Percentiles rank a stretch among this genome's conserved stretches.
Evolutionary conservation across 1,139 yeast genomes (phyloP).

Genomic region (Hansenula lynferdii): DNA sequence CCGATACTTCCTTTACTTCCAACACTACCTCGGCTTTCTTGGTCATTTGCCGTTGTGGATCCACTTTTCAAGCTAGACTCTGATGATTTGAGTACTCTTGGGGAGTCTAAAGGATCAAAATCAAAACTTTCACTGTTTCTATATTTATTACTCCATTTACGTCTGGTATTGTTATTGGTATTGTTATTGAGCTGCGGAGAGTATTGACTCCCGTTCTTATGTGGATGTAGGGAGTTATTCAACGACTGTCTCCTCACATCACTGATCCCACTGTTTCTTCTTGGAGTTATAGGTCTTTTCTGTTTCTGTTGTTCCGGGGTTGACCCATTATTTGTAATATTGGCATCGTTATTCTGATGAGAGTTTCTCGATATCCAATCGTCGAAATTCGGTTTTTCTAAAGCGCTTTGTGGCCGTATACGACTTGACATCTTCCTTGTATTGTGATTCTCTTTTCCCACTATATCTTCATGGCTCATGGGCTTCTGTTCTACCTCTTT

Average conservation of each 20-base stretch:
- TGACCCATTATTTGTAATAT: too few species aligned
- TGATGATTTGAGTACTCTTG: conserved; percentile 1
- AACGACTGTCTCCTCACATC: not conserved
- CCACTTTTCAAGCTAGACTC: conserved; percentile 1
- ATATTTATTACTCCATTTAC: conserved; percentile 1
- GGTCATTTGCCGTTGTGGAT: not conserved
- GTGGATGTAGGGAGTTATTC: not conserved
- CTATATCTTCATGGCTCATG: too few species aligned
- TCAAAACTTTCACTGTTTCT: conserved; percentile 14
- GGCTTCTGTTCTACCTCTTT: too few species aligned
- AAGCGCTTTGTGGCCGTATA: too few species aligned
- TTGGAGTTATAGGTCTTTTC: too few species aligned
- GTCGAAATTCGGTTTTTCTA: not conserved
- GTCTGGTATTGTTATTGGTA: not conserved
- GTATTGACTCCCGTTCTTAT: not conserved
- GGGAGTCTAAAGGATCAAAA: conserved; percentile 16
- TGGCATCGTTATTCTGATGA: not conserved
- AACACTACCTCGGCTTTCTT: not conserved
- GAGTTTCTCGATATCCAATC: not conserved
- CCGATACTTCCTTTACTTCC: too few species aligned
- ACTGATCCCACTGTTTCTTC: too few species aligned
- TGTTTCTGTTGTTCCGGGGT: not conserved
- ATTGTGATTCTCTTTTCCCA: not conserved
- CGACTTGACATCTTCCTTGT: too few species aligned
- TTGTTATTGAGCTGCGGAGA: not conserved